Conservation (phyloP, 2,329 filamentous ascomycete species). For the Fusarium sp. region DNA sequence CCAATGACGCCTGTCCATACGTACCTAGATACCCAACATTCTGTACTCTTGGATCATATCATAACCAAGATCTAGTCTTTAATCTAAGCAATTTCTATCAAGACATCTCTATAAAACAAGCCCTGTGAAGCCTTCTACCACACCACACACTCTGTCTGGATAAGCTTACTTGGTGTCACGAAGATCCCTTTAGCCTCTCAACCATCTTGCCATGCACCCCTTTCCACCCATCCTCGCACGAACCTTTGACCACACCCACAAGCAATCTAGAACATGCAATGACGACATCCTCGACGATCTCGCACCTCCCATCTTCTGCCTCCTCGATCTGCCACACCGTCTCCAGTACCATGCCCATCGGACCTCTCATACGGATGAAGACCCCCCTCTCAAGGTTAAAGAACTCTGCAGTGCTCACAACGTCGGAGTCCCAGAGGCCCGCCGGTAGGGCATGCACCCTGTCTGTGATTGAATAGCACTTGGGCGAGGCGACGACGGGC, state of each 20-base stretch:
- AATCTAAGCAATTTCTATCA: neutral
- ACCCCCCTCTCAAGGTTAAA: constrained; percentile 61
- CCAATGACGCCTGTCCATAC: neutral
- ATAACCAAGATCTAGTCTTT: neutral
- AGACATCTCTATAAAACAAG: neutral
- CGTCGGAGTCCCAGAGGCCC: constrained; percentile 66
- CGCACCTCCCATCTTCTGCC: constrained; percentile 48
- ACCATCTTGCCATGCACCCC: constrained; percentile 63
- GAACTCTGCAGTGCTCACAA: constrained; percentile 67
- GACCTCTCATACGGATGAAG: constrained; percentile 64
- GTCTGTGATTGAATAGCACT: constrained; percentile 62
- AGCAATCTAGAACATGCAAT: constrained; percentile 64
- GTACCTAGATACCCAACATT: neutral
- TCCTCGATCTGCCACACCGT: constrained; percentile 61
- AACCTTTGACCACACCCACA: constrained; percentile 60
- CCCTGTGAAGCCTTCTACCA: neutral
- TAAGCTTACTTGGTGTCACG: constrained; percentile 4
- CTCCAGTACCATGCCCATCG: constrained; percentile 65
- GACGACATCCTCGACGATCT: constrained; percentile 62
- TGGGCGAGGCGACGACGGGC: constrained; percentile 44
- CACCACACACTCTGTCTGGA: neutral
- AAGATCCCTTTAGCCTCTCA: constrained; percentile 48
- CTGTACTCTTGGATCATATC: neutral
- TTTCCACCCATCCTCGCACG: constrained; percentile 64
- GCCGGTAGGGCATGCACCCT: constrained; percentile 64